Percentiles rank a stretch among this genome's conserved stretches.
phyloP scores from a whole-genome alignment of 1,139 yeast genomes.

The Suhomyces anneliseae region DNA sequence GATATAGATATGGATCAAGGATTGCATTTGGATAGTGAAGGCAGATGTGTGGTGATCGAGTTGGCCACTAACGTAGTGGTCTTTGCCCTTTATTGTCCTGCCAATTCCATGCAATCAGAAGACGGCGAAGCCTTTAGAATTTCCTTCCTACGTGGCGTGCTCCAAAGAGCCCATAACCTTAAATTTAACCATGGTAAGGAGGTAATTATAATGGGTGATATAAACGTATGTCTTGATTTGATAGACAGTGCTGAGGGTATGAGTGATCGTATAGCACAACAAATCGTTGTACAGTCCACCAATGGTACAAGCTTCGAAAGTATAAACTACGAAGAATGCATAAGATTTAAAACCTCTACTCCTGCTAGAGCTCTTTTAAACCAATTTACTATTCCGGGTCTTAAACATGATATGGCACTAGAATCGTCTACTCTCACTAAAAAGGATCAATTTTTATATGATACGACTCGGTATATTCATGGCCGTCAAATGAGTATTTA shows the following conservation, averaged over 20 bases:
- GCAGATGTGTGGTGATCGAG: slow-evolving; percentile 77
- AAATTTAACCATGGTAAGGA: slow-evolving; percentile 50
- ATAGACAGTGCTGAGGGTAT: slow-evolving; percentile 80
- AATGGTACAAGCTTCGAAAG: slow-evolving; percentile 39
- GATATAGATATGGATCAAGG: slow-evolving; percentile 38
- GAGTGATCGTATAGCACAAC: slow-evolving; percentile 38
- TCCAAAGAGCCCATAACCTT: slow-evolving; percentile 60
- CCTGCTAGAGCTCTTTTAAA: slow-evolving; percentile 48
- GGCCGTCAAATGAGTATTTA: slow-evolving; percentile 66
- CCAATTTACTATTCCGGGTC: slow-evolving; percentile 24
- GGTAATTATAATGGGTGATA: slow-evolving; percentile 83
- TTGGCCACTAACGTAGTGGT: slow-evolving; percentile 61
- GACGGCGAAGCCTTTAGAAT: slow-evolving; percentile 67
- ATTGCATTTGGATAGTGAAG: slow-evolving; percentile 70
- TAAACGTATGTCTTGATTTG: slow-evolving; percentile 76
- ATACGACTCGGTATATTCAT: slow-evolving; percentile 61
- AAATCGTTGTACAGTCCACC: slow-evolving; percentile 16
- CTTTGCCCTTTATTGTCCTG: slow-evolving; percentile 87
- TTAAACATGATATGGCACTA: slow-evolving; percentile 10
- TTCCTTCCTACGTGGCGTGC: slow-evolving; percentile 56
- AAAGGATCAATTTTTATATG: slow-evolving; percentile 46
- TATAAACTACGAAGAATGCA: slow-evolving; percentile 36
- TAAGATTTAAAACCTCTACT: slow-evolving; percentile 41
- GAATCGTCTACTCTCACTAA: slow-evolving; percentile 4
- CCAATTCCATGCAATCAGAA: slow-evolving; percentile 71